Conservation (phyloP, 2,329 filamentous ascomycete genomes). For the Huntiella decipiens region DNA sequence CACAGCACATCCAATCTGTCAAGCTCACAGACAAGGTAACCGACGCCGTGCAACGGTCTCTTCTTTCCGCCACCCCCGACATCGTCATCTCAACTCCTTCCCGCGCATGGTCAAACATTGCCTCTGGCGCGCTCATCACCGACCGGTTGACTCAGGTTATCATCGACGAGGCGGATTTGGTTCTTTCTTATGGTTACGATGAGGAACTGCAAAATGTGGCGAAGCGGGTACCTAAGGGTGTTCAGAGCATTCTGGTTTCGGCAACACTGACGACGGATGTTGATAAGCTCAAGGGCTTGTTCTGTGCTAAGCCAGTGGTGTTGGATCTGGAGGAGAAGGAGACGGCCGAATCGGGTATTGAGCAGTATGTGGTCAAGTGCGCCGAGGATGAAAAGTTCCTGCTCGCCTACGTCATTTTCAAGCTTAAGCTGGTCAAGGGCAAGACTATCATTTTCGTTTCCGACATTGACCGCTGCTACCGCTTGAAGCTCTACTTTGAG, state of each 20-base stretch:
- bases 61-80: conserved; percentile 72
- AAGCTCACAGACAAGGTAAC: conserved; percentile 85
- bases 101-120: conserved; percentile 60
- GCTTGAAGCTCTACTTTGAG: conserved; percentile 85
- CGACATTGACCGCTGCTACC: conserved; percentile 74
- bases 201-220: conserved; percentile 72
- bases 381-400: conserved; percentile 97
- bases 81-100: conserved; percentile 81
- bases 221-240: conserved; percentile 58
- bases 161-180: conserved; percentile 84
- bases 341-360: conserved; percentile 58
- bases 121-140: conserved; percentile 42
- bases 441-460: conserved; percentile 60
- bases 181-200: conserved; percentile 85
- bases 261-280: conserved; percentile 81
- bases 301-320: conserved; percentile 62
- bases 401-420: conserved; percentile 38
- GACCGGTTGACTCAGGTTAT: conserved; percentile 58
- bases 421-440: conserved; percentile 73
- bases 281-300: conserved; percentile 64
- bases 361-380: conserved; percentile 75
- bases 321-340: conserved; percentile 61
- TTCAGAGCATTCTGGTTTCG: conserved; percentile 86
- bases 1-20: conserved; percentile 61
- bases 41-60: conserved; percentile 68